Base-by-base conservation (phyloP, 805 yeast genomes). In the Komagataella mondaviorum region DNA sequence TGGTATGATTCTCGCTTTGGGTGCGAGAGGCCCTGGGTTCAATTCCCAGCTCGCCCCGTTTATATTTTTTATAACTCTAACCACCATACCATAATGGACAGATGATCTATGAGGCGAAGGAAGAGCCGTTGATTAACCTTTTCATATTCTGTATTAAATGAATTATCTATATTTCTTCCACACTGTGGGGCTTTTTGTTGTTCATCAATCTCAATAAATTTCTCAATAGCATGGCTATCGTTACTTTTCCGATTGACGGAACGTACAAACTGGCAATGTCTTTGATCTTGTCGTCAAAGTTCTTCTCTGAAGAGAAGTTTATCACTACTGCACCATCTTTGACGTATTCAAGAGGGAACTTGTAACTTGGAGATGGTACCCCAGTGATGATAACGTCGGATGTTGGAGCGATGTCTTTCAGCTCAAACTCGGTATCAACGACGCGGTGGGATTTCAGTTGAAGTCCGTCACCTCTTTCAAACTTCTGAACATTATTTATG, bases 311-410 rank as follows among this genome's bases (percentile, higher is more conserved):
- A 8, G 96, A 80, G 62, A 91, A 91, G 67, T 93, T 93, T 54
- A 93, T 81, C 60, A 88, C 87, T 14, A 86, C 87, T 17, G 98
- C 88, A 49, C 99, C 99, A 57, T 88, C 80, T 60, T 82, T 80
- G 52, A 91, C 80, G 56, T 75, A 75, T 54, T 84, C 84, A 3
- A 87, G 76, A 22, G 96, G 96, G 67, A 91, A 89, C 68, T 88
- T 89, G 71, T 91, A 93, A 45, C 63, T 59, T 30, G 83, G 79
- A 1, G 86, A 75, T 4, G 99, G 99, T 6, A 93, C 99, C 51
- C 99, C 99, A 2, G 99, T 93, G 57, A 93, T 86, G 51, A 93
- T 80, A 17, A 93, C 96, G 64, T 93, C 99, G 10, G 96, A 88
- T 47, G 71, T 74, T 36, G 76, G 72, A 2, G 91, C 84, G 23